phyloP scores from a whole-genome alignment of 441 rosid genomes.

The Erodium moschatum region DNA sequence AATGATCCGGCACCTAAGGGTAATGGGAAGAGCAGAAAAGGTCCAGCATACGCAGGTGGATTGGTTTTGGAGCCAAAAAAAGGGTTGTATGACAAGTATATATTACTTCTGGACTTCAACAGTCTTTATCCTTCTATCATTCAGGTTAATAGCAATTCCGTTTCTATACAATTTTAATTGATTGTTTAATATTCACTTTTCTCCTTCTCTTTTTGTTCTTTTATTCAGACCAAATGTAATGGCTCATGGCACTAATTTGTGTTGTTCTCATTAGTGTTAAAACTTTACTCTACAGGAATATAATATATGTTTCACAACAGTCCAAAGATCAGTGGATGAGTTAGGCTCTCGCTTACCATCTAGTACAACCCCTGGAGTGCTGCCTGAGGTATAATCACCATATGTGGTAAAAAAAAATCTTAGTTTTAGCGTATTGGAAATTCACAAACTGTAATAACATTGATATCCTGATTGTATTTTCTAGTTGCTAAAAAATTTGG shows the following conservation, averaged over 20 bases:
- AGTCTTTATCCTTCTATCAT: conserved; percentile 98
- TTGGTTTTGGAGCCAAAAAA: conserved; percentile 94
- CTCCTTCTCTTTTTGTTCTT: neutral
- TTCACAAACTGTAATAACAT: conserved; percentile 1
- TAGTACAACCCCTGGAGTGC: conserved; percentile 60
- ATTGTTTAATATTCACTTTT: conserved; percentile 1
- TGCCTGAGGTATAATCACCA: conserved; percentile 63
- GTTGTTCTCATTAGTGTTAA: conserved; percentile 12
- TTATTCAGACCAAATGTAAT: conserved; percentile 3
- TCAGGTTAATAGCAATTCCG: conserved; percentile 50
- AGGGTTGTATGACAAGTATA: conserved; percentile 86
- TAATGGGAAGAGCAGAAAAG: conserved; percentile 55
- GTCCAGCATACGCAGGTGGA: conserved; percentile 92
- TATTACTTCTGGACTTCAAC: conserved; percentile 89
- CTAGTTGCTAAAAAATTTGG: conserved; percentile 84
- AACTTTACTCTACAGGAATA: conserved; percentile 56
- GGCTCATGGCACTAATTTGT: conserved; percentile 10
- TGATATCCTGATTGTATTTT: conserved; percentile 5
- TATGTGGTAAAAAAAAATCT: neutral
- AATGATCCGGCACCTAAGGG: conserved; percentile 37
- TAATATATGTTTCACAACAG: conserved; percentile 91
- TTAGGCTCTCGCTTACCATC: conserved; percentile 61
- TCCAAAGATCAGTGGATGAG: conserved; percentile 69
- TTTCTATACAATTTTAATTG: neutral
- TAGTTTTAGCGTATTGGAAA: neutral